Evolutionary conservation across 306 rosid species (phyloP).

Genomic region (Boehmeria nivea): DNA sequence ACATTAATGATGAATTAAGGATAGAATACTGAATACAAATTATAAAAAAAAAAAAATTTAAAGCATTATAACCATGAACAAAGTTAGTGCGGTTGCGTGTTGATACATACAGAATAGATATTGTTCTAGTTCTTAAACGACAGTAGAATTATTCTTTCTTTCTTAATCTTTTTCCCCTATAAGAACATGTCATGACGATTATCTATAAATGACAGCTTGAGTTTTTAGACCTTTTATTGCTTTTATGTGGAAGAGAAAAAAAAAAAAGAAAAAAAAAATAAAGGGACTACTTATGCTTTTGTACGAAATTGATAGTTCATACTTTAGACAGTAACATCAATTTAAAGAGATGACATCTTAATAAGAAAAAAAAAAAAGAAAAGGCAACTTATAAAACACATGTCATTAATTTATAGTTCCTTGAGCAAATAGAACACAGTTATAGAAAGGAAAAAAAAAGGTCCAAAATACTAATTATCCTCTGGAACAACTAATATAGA

Average conservation of each 20-base stretch:
- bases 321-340: slow-evolving; percentile 4
- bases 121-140: too few species aligned
- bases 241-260: too few species aligned
- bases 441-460: background rate
- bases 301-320: background rate
- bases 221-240: background rate
- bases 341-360: background rate
- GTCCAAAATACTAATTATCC: background rate
- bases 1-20: too few species aligned
- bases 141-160: too few species aligned
- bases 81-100: too few species aligned
- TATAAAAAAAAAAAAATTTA: too few species aligned
- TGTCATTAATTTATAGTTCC: slow-evolving; percentile 8
- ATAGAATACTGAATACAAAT: too few species aligned
- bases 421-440: slow-evolving; percentile 15
- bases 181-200: background rate
- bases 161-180: too few species aligned
- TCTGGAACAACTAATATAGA: background rate
- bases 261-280: background rate
- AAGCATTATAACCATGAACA: too few species aligned
- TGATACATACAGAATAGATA: too few species aligned
- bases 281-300: background rate
- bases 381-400: background rate
- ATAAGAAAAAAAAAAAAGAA: background rate
- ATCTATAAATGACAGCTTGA: too few species aligned